A percentile compares a stretch with the other conserved stretches of the same genome.
Evolutionary conservation across 1,284 basidiomycete species (phyloP).

Genomic region (Melampsora americana): DNA sequence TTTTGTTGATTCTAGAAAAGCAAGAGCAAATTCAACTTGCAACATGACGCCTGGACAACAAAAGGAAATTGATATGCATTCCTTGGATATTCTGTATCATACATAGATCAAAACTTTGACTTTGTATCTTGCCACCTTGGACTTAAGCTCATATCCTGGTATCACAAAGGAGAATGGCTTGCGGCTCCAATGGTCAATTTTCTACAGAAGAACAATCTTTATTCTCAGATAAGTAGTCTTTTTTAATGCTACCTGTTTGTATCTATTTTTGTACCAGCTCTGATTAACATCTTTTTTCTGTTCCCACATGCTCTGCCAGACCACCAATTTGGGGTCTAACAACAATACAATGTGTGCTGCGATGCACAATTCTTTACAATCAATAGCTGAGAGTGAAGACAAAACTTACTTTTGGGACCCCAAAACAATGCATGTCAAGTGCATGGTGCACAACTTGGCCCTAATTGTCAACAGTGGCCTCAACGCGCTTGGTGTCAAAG

Average conservation of each 20-base stretch:
- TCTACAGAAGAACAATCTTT: too few relatives aligned
- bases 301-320: conserved; percentile 17
- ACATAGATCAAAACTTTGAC: background rate
- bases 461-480: conserved; percentile 13
- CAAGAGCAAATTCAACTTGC: conserved; percentile 21
- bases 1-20: background rate
- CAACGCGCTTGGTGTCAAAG: background rate
- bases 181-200: too few relatives aligned
- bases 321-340: conserved; percentile 6
- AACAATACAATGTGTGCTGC: conserved; percentile 9
- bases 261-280: too few relatives aligned
- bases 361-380: background rate
- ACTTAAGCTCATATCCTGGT: conserved; percentile 6
- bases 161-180: too few relatives aligned
- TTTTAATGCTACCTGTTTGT: background rate
- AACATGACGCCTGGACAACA: conserved; percentile 21
- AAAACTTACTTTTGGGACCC: conserved; percentile 1
- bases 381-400: background rate
- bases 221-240: background rate
- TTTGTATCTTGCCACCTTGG: background rate
- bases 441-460: conserved; percentile 5
- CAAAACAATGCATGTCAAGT: conserved; percentile 18
- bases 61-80: conserved; percentile 20
- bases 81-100: conserved; percentile 6
- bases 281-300: background rate